Evolutionary conservation across 164 flowering plant species (phyloP), one percentile per base, ranked within the genome.

Genomic region (Liquidambar formosana): DNA sequence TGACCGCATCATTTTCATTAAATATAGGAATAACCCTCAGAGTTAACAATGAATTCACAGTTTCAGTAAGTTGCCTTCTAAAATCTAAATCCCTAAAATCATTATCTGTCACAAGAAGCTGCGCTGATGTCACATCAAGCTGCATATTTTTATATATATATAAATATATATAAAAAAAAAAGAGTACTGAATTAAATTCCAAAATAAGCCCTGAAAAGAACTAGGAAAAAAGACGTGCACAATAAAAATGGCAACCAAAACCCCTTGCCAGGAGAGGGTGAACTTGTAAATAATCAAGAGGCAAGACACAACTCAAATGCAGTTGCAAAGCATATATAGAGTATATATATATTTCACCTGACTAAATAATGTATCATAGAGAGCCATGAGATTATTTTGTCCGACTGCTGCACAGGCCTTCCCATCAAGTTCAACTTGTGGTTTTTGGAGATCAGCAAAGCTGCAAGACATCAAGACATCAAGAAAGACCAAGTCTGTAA

Each of bases 361-460:
- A 78, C 83, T 87, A 73, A 96, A 93, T 76, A 96, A 67, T 45
- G 89, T 75, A 77, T 96, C 99, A 81, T 96, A 96, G 0, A 93
- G 80, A 73, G 98, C 96, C 98, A 93, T 93, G 41, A 93, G 92
- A 66, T 93, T 88, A 75, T 80, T 93, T 69, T 93, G 99, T 16
- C 99, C 99, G 77, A 93, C 99, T 80, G 97, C 92, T 8, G 99
- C 99, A 80, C 98, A 96, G 15, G 97, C 98, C 79, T 93, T 93
- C 61, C 98, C 98, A 85, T 96, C 97, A 73, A 96, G 88, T 65
- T 93, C 98, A 75, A 63, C 75, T 80, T 95, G 99, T 46, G 99
- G 99, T 25, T 89, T 93, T 67, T 95, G 98, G 63, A 95, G 97
- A 74, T 95, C 99, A 60, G 95, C 93, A 83, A 95, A 90, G 79